Base-by-base conservation (phyloP, 2,329 filamentous ascomycete genomes). In the Xylaria sp. region DNA sequence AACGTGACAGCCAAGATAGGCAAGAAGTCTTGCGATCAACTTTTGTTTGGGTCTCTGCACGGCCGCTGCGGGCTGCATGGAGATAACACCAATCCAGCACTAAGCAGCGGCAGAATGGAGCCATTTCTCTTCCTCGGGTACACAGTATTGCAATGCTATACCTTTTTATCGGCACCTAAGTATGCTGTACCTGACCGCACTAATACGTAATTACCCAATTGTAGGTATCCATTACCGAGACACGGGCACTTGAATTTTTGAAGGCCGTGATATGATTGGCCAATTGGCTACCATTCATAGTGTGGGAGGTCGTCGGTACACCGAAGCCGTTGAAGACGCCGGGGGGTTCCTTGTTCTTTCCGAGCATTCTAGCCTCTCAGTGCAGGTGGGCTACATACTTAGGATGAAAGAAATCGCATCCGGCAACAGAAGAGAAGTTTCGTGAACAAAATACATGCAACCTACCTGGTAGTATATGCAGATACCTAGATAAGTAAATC, bases 11-110 rank as follows among this genome's bases (percentile, higher is more conserved):
- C 63, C 32, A 47, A 48, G 51, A 61, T 47, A 53, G 65, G 65
- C 24, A 68, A 64, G 32, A 47, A 45, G 65, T 68, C 65, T 61
- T 56, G 57, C 65, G 65, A 68, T 61, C 65, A 64, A 58, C 36
- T 53, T 30, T 36, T 56, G 27, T 12, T 54, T 54, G 14, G 50
- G 50, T 19, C 21, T 4, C 50, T 54, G 50, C 50, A 54, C 6
- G 24, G 7, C 21, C 34, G 36, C 53, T 51, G 53, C 61, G n/a
- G 21, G 30, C 57, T 64, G 61, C 61, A 64, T 36, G 61, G 45
- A 50, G 53, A 57, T 64, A 51, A 30, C 30, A 36, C 55, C 39
- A 58, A 36, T 42, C 7, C 34, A n/a, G 39, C 17, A 2, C 7
- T 32, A 21, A 57, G 9, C 30, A 51, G 24, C 48, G 48, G 48